A percentile compares a stretch with the other conserved stretches of the same genome.
Conservation (phyloP, 192 early-diverging fungal species). For the Spizellomyces punctatus region DNA sequence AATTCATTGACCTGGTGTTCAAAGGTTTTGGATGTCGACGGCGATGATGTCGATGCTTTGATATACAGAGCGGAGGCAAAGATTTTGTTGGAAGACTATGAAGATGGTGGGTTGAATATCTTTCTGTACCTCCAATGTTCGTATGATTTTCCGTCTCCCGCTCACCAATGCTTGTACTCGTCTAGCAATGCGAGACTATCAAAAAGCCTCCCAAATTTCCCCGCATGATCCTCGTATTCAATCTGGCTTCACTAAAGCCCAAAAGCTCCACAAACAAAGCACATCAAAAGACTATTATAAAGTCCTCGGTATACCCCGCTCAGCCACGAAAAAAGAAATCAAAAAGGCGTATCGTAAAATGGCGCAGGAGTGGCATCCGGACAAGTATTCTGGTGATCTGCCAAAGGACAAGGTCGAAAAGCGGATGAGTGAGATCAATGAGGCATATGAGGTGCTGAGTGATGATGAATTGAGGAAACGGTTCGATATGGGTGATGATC, state of each 20-base stretch:
- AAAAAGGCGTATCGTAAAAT: slow-evolving; percentile 91
- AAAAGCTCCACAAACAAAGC: slow-evolving; percentile 59
- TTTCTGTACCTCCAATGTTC: background rate
- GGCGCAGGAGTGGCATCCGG: slow-evolving; percentile 79
- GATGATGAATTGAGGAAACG: slow-evolving; percentile 47
- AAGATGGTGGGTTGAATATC: slow-evolving; percentile 42
- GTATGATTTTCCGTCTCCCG: background rate
- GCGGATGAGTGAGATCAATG: slow-evolving; percentile 93
- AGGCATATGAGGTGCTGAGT: slow-evolving; percentile 82
- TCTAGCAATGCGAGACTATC: slow-evolving; percentile 70
- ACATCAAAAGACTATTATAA: slow-evolving; percentile 92
- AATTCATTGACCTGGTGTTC: slow-evolving; percentile 69
- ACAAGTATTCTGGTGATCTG: slow-evolving; percentile 55
- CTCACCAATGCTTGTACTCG: background rate
- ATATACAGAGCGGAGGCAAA: slow-evolving; percentile 70
- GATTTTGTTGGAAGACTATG: slow-evolving; percentile 72
- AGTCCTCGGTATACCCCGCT: slow-evolving; percentile 77
- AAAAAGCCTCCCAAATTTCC: slow-evolving; percentile 67
- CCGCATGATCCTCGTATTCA: slow-evolving; percentile 49
- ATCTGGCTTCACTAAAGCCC: slow-evolving; percentile 58
- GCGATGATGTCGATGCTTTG: slow-evolving; percentile 72
- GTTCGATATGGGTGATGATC: slow-evolving; percentile 60
- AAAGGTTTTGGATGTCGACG: slow-evolving; percentile 69
- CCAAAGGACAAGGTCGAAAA: slow-evolving; percentile 74
- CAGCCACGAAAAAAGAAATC: slow-evolving; percentile 77